Evolutionary conservation across 106 monocot genomes (phyloP).

Genomic region (Phalaenopsis equestris): DNA sequence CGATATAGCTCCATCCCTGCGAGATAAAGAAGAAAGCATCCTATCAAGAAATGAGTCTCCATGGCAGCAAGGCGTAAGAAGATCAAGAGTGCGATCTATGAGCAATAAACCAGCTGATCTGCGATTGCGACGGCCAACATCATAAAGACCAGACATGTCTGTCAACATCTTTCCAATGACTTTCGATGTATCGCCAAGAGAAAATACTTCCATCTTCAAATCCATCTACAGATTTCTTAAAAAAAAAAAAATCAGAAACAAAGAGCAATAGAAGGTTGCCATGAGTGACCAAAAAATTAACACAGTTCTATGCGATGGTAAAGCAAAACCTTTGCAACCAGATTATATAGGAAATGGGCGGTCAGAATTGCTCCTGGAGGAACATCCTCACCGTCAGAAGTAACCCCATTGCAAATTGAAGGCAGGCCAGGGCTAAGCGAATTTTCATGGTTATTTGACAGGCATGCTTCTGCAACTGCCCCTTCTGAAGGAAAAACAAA

Average conservation of each 20-base stretch:
- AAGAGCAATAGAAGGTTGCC: neutral
- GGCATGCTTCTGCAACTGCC: constrained; percentile 60
- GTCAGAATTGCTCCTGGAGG: constrained; percentile 82
- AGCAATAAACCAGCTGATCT: constrained; percentile 84
- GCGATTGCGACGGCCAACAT: constrained; percentile 83
- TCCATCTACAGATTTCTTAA: constrained; percentile 61
- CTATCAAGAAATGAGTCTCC: constrained; percentile 88
- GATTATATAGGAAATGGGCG: constrained; percentile 87
- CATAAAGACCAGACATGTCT: constrained; percentile 98
- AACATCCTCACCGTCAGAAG: constrained; percentile 71
- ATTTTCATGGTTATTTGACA: constrained; percentile 62
- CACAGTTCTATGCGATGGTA: too few relatives aligned
- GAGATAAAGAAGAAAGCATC: constrained; percentile 69
- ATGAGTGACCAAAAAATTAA: neutral
- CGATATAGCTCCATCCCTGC: constrained; percentile 35
- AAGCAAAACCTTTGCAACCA: constrained; percentile 59
- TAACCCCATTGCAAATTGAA: constrained; percentile 45
- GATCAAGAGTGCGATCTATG: constrained; percentile 93
- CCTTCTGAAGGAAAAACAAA: constrained; percentile 91
- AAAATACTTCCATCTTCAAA: constrained; percentile 95
- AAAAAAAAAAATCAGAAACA: constrained; percentile 6
- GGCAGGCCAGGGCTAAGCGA: constrained; percentile 91
- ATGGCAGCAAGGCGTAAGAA: constrained; percentile 89
- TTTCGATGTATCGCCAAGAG: constrained; percentile 82
- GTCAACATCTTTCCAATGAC: constrained; percentile 84